Evolutionary conservation across 345 rosid genomes (phyloP).

Genomic region (Arabis hirsuta): DNA sequence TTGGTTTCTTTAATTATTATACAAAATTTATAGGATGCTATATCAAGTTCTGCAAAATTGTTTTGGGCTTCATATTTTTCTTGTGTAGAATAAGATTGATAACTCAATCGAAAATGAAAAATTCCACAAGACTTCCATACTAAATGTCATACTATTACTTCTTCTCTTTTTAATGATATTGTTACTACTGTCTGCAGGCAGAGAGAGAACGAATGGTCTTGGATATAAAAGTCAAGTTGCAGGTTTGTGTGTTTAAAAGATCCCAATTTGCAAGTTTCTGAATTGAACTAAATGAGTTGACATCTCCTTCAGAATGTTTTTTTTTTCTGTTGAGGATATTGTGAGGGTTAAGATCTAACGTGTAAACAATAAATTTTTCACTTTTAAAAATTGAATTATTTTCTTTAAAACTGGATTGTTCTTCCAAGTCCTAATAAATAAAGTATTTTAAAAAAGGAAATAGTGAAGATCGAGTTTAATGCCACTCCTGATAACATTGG

Average conservation of each 20-base stretch:
- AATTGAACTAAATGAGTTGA: conserved; percentile 14
- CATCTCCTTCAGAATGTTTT: conserved; percentile 1
- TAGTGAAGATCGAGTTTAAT: conserved; percentile 16
- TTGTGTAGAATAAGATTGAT: conserved; percentile 2
- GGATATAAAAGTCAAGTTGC: conserved; percentile 97
- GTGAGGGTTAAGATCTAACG: conserved; percentile 20
- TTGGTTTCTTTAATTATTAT: conserved; percentile 17
- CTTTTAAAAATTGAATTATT: background rate
- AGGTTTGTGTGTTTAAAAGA: conserved; percentile 49
- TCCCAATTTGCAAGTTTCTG: conserved; percentile 25
- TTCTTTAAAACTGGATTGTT: conserved; percentile 11
- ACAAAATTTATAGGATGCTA: conserved; percentile 19
- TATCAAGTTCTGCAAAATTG: conserved; percentile 19
- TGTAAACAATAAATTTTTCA: background rate
- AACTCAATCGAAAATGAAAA: conserved; percentile 18
- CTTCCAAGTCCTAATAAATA: conserved; percentile 7
- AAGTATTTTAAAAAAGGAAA: background rate
- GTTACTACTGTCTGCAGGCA: conserved; percentile 54
- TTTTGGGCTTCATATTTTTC: conserved; percentile 17
- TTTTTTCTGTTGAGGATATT: conserved; percentile 2
- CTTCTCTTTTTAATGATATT: conserved; percentile 29
- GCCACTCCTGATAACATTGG: conserved; percentile 27
- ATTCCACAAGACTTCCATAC: conserved; percentile 15
- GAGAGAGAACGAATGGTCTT: conserved; percentile 98
- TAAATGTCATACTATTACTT: conserved; percentile 21